Conservation (phyloP, 1,139 yeast genomes). For the Suhomyces chickasaworum region DNA sequence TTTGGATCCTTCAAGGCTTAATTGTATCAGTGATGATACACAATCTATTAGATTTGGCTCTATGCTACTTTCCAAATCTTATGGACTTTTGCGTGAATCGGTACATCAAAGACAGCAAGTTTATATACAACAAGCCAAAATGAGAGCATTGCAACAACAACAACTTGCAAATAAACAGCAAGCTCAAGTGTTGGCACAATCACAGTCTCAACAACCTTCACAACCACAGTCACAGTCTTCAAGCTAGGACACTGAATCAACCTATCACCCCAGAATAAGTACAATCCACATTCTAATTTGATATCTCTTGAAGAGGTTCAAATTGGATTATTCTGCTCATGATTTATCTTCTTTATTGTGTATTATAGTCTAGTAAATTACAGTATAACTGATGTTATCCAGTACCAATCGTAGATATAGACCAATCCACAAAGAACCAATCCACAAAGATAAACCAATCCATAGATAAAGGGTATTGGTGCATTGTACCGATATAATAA, state of each 20-base stretch:
- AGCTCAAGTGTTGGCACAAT: slow-evolving; percentile 3
- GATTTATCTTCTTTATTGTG: slow-evolving; percentile 14
- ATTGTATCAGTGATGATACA: slow-evolving; percentile 82
- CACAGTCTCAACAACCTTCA: slow-evolving; percentile 9
- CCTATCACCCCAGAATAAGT: slow-evolving; percentile 3
- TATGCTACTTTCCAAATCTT: slow-evolving; percentile 84
- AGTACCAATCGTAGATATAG: not conserved
- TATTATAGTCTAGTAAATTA: slow-evolving; percentile 13
- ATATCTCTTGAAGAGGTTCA: slow-evolving; percentile 11
- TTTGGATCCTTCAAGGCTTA: slow-evolving; percentile 67
- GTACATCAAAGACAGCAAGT: slow-evolving; percentile 50
- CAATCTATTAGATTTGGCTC: slow-evolving; percentile 91
- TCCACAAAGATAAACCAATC: no score
- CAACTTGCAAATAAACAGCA: slow-evolving; percentile 39
- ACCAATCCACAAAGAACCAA: no score
- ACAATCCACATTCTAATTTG: slow-evolving; percentile 4
- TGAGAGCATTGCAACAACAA: slow-evolving; percentile 49
- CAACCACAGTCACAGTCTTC: slow-evolving; percentile 4
- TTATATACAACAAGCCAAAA: slow-evolving; percentile 47
- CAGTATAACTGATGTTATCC: slow-evolving; percentile 2
- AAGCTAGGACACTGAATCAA: not conserved
- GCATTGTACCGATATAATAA: no score
- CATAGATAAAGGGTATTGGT: no score
- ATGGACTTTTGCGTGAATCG: slow-evolving; percentile 62
- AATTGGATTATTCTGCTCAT: slow-evolving; percentile 9